Evolutionary conservation across 257 asterid genomes (phyloP).

Genomic region (Dorcoceras hygrometricum): DNA sequence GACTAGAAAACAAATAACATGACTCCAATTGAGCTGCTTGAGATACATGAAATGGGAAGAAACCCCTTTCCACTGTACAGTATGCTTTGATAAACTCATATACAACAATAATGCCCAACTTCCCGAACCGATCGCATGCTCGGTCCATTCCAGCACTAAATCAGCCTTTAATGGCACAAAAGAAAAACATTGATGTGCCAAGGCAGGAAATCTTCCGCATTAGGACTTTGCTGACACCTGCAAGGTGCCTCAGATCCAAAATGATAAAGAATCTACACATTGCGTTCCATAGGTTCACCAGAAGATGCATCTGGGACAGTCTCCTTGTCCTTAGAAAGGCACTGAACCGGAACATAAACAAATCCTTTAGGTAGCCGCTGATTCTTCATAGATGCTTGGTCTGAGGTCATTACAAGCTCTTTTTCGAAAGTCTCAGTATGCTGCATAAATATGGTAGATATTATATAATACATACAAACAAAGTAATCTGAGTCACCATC

Average conservation of each 20-base stretch:
- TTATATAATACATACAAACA: neutral
- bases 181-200: conserved; percentile 12
- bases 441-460: conserved; percentile 35
- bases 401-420: conserved; percentile 89
- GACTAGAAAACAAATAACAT: conserved; percentile 16
- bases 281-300: conserved; percentile 41
- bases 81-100: conserved; percentile 30
- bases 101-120: conserved; percentile 37
- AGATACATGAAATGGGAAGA: conserved; percentile 44
- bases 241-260: conserved; percentile 10
- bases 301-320: conserved; percentile 42
- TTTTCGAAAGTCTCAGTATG: conserved; percentile 71
- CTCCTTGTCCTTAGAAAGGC: conserved; percentile 74
- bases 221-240: neutral
- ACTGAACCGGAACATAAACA: conserved; percentile 75
- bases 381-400: conserved; percentile 86
- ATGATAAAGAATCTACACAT: conserved; percentile 29
- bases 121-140: conserved; percentile 9
- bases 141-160: conserved; percentile 17
- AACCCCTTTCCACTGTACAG: conserved; percentile 40
- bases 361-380: conserved; percentile 86
- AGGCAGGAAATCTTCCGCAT: conserved; percentile 23
- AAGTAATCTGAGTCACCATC: conserved; percentile 7
- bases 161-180: conserved; percentile 17
- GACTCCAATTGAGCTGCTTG: conserved; percentile 38